phyloP scores from a whole-genome alignment of 305 asterid genomes.

The Fraxinus sp. region DNA sequence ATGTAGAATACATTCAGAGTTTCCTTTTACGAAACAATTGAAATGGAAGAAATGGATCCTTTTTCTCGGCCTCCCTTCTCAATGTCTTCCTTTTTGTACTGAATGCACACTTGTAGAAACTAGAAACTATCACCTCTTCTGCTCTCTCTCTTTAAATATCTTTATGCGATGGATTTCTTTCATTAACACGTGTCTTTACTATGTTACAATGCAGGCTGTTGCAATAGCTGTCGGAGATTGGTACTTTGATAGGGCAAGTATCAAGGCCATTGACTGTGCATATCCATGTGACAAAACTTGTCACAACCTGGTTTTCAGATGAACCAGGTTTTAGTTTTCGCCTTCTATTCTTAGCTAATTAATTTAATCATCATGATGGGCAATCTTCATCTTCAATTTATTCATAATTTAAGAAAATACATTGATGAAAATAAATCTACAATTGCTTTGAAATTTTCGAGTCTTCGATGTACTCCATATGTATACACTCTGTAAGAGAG shows the following conservation, averaged over 20 bases:
- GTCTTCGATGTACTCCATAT: constrained; percentile 8
- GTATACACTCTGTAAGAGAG: neutral
- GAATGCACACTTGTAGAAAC: neutral
- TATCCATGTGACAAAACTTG: constrained; percentile 84
- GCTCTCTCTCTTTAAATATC: constrained; percentile 33
- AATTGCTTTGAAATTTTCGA: constrained; percentile 12
- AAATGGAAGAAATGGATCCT: neutral
- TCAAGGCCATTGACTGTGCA: constrained; percentile 76
- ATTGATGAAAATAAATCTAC: constrained; percentile 32
- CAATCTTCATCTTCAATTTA: constrained; percentile 32
- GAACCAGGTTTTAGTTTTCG: constrained; percentile 6
- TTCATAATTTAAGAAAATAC: constrained; percentile 12
- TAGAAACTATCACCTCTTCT: neutral
- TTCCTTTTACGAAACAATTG: neutral
- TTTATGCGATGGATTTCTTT: neutral
- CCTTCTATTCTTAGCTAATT: constrained; percentile 16
- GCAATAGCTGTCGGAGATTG: constrained; percentile 91
- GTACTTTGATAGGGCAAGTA: constrained; percentile 59
- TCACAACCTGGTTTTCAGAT: constrained; percentile 78
- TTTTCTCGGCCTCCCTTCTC: neutral
- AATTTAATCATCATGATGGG: constrained; percentile 27
- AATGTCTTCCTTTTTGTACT: neutral
- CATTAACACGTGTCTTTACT: constrained; percentile 31
- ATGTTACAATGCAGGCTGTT: constrained; percentile 55
- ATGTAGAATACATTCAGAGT: neutral